Percentiles rank a stretch among this genome's conserved stretches.
phyloP scores from a whole-genome alignment of 1,139 yeast species.

The Lodderomyces orthopsilosis region DNA sequence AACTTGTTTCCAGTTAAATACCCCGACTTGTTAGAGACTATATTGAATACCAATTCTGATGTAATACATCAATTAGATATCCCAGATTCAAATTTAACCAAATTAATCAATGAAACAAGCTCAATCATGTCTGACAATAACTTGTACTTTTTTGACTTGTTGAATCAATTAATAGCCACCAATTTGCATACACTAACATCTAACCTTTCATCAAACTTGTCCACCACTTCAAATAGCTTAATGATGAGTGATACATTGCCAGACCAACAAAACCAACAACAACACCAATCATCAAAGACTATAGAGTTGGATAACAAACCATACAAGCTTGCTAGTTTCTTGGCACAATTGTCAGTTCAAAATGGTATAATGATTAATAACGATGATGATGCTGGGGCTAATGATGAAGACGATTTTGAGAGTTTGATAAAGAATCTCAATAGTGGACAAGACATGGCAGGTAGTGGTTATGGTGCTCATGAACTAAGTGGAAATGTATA shows the following conservation, averaged over 20 bases:
- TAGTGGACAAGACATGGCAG: slow-evolving; percentile 4
- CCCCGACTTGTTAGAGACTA: slow-evolving; percentile 43
- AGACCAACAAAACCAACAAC: slow-evolving; percentile 4
- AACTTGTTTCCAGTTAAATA: slow-evolving; percentile 44
- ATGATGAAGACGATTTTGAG: slow-evolving; percentile 22
- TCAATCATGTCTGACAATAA: slow-evolving; percentile 26
- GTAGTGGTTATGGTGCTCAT: slow-evolving; percentile 29
- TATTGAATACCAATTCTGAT: slow-evolving; percentile 46
- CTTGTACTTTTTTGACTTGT: slow-evolving; percentile 31
- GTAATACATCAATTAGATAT: slow-evolving; percentile 37
- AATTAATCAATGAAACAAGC: slow-evolving; percentile 46
- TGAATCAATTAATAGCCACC: slow-evolving; percentile 26
- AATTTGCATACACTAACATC: slow-evolving; percentile 29
- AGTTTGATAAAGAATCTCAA: slow-evolving; percentile 15
- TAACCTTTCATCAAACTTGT: slow-evolving; percentile 26
- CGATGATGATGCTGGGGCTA: slow-evolving; percentile 6
- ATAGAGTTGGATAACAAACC: slow-evolving; percentile 22
- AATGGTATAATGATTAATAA: slow-evolving; percentile 53
- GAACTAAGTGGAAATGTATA: slow-evolving; percentile 43
- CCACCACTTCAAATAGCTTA: slow-evolving; percentile 12
- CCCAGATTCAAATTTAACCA: slow-evolving; percentile 41
- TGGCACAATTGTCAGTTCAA: slow-evolving; percentile 68
- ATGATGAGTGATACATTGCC: slow-evolving; percentile 11
- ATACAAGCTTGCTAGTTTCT: slow-evolving; percentile 64
- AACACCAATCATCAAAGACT: slow-evolving; percentile 14